phyloP scores from a whole-genome alignment of 495 filamentous ascomycete genomes.

The Bryoglossum gracile region DNA sequence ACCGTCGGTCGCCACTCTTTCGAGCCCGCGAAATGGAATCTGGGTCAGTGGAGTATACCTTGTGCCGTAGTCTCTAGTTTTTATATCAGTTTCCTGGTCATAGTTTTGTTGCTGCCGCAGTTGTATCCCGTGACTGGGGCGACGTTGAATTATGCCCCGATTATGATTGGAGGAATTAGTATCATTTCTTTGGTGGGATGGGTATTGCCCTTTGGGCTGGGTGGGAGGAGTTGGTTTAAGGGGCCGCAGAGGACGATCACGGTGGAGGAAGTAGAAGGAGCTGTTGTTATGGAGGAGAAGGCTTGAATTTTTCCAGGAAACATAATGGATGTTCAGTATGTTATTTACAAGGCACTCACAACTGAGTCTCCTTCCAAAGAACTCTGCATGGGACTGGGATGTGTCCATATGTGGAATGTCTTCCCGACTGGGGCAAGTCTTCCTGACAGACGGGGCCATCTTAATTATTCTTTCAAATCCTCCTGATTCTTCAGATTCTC shows the following conservation, averaged over 20 bases:
- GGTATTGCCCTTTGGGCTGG: constrained; percentile 20
- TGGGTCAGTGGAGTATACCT: constrained; percentile 17
- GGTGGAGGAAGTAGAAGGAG: constrained; percentile 14
- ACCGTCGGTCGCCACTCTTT: constrained; percentile 28
- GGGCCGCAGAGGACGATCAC: constrained; percentile 26
- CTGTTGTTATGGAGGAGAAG: not conserved
- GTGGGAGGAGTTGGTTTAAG: constrained; percentile 24
- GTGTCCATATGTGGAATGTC: no score
- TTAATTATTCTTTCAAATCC: no score
- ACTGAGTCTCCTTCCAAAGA: no score
- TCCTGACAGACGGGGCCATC: no score
- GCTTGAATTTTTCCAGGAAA: no score
- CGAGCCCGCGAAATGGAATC: constrained; percentile 28
- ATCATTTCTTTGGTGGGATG: constrained; percentile 22
- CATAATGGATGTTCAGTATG: no score
- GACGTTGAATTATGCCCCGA: constrained; percentile 28
- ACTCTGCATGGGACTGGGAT: no score
- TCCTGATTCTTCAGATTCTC: no score
- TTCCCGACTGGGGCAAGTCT: no score
- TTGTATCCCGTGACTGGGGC: constrained; percentile 23
- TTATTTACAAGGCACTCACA: no score
- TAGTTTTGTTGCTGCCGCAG: constrained; percentile 25
- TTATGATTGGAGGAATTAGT: constrained; percentile 26
- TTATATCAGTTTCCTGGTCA: constrained; percentile 25
- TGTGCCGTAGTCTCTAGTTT: constrained; percentile 13